Conservation (phyloP, 495 filamentous ascomycete genomes). For the Pyrenula massariospora region DNA sequence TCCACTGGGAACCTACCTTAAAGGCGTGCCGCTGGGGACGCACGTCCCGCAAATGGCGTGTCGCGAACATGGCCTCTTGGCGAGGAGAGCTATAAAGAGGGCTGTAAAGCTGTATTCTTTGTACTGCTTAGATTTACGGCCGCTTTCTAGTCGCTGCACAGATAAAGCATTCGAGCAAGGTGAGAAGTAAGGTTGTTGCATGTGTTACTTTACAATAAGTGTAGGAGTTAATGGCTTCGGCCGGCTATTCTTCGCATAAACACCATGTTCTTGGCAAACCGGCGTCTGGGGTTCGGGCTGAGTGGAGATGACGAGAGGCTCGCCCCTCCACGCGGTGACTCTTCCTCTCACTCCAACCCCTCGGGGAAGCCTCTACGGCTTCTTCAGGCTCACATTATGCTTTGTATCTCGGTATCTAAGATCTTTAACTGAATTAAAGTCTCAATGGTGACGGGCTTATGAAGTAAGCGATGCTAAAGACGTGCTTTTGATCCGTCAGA, state of each 20-base stretch:
- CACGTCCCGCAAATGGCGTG: neutral
- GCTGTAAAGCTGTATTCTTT: neutral
- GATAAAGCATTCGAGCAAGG: no score
- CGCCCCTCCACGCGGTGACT: neutral
- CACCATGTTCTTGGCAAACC: neutral
- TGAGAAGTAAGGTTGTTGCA: no score
- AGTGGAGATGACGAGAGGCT: neutral
- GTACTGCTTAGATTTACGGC: neutral
- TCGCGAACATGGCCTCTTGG: neutral
- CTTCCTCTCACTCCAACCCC: neutral
- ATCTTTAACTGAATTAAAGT: neutral
- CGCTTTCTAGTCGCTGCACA: neutral
- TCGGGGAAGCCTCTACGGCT: neutral
- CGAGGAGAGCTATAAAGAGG: neutral
- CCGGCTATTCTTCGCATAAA: no score
- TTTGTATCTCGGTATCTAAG: no score
- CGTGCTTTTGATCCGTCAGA: no score
- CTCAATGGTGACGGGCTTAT: neutral
- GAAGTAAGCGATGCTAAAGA: neutral
- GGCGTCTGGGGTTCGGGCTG: neutral
- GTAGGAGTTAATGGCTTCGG: no score
- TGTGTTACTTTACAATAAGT: no score
- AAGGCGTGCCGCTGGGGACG: neutral
- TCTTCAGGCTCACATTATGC: neutral
- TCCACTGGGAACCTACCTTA: neutral